These are phyloP conservation scores for Arachis monticola DNA, from an alignment of 331 rosid genomes.

Conservation along the genomic window DNA sequence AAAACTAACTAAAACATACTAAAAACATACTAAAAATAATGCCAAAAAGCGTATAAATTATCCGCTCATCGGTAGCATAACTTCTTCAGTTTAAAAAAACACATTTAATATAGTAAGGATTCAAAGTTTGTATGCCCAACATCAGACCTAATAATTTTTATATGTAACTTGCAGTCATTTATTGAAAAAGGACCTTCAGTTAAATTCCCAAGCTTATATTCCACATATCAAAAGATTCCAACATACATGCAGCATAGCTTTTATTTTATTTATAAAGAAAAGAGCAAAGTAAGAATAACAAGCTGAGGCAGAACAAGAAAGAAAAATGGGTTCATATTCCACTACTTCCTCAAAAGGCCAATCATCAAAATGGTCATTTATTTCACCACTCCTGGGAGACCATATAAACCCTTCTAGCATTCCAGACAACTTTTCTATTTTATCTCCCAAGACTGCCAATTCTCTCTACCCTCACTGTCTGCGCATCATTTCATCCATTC, in stretches of 20 bases:
- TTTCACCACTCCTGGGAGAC: constrained; percentile 68
- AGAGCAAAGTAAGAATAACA: constrained; percentile 11
- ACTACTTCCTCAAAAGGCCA: constrained; percentile 96
- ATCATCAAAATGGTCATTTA: constrained; percentile 55
- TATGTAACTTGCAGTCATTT: constrained; percentile 11
- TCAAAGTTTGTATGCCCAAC: constrained; percentile 17
- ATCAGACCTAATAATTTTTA: constrained; percentile 23
- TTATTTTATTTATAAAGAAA: no score
- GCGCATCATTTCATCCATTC: constrained; percentile 32
- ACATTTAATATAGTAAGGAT: constrained; percentile 1
- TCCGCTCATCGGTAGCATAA: no score
- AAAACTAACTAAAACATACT: no score
- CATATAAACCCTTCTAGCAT: constrained; percentile 82
- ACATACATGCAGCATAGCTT: no score
- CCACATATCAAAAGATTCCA: no score
- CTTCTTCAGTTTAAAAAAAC: constrained; percentile 27
- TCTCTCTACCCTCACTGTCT: constrained; percentile 98
- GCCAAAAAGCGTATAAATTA: no score
- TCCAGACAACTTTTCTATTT: constrained; percentile 77
- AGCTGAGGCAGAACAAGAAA: constrained; percentile 26
- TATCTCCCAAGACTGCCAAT: constrained; percentile 86
- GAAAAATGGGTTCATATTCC: constrained; percentile 21
- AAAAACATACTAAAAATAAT: no score
- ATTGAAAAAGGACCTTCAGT: constrained; percentile 30
- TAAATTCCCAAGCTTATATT: background rate